Percentiles rank a stretch among this genome's conserved stretches.
These are phyloP conservation scores for Aechmea fasciata DNA, from an alignment of 176 grass and related monocot species.

Conservation along the genomic window DNA sequence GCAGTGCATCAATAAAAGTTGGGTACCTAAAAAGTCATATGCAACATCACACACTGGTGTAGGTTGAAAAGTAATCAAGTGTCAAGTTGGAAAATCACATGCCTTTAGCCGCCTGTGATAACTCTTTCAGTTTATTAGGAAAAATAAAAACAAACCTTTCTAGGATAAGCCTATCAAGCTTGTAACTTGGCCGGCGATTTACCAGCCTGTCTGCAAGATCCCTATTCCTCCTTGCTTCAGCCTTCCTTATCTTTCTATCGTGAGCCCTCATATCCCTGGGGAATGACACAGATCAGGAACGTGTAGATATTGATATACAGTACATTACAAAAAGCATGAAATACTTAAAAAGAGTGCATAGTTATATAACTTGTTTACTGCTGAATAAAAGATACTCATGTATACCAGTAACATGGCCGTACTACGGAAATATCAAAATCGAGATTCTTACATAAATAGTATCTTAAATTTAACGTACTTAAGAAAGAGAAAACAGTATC, in stretches of 20 bases:
- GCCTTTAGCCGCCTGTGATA: too few relatives aligned
- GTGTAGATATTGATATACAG: neutral
- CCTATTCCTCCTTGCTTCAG: conserved; percentile 75
- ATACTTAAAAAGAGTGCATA: neutral
- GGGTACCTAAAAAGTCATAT: conserved; percentile 47
- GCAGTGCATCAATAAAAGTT: conserved; percentile 81
- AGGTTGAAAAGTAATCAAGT: neutral
- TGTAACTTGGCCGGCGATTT: conserved; percentile 67
- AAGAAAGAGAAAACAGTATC: neutral
- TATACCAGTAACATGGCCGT: neutral
- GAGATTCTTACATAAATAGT: neutral
- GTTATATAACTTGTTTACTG: neutral
- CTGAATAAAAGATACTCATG: neutral
- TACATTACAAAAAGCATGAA: neutral
- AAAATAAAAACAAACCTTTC: conserved; percentile 47
- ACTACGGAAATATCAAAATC: neutral
- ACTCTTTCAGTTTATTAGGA: too few relatives aligned
- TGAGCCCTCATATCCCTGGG: conserved; percentile 64
- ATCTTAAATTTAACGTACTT: neutral
- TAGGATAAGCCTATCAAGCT: conserved; percentile 78
- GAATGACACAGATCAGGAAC: conserved; percentile 9
- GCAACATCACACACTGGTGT: neutral
- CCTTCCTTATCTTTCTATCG: conserved; percentile 76
- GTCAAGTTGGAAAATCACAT: neutral
- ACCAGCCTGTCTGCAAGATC: conserved; percentile 75